A percentile compares a stretch with the other conserved stretches of the same genome.
Conservation (phyloP, 1,284 basidiomycete species). For the Afroboletus lepidellus region DNA sequence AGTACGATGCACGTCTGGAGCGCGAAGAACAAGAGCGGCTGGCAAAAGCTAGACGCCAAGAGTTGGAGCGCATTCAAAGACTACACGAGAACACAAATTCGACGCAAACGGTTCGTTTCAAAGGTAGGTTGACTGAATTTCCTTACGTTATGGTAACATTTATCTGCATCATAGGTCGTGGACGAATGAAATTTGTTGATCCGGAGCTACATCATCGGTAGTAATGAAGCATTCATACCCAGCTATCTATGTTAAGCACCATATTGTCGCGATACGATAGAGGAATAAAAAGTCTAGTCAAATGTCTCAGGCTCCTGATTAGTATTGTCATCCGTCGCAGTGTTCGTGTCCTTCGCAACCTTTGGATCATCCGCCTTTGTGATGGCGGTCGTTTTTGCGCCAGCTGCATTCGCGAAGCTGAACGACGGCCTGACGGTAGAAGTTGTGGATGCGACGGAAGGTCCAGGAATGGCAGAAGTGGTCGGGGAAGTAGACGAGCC, state of each 20-base stretch:
- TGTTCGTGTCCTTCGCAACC: slow-evolving; percentile 16
- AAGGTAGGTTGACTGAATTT: slow-evolving; percentile 41
- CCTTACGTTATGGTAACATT: neutral
- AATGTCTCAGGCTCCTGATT: slow-evolving; percentile 43
- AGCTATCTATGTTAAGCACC: slow-evolving; percentile 2
- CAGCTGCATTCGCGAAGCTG: slow-evolving; percentile 66
- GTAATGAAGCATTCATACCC: slow-evolving; percentile 10
- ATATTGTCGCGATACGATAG: slow-evolving; percentile 10
- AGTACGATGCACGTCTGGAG: slow-evolving; percentile 70
- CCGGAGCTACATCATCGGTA: slow-evolving; percentile 45
- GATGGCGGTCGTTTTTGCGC: slow-evolving; percentile 39
- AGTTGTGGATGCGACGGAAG: slow-evolving; percentile 28
- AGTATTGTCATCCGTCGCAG: slow-evolving; percentile 20
- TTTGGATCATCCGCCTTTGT: slow-evolving; percentile 30
- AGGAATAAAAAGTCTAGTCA: slow-evolving; percentile 27
- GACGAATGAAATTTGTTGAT: slow-evolving; percentile 67
- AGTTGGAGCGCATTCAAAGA: slow-evolving; percentile 51
- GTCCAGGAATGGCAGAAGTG: slow-evolving; percentile 30
- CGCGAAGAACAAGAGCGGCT: slow-evolving; percentile 65
- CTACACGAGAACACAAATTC: slow-evolving; percentile 37
- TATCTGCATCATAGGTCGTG: slow-evolving; percentile 43
- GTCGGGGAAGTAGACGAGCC: slow-evolving; percentile 34
- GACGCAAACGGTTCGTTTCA: slow-evolving; percentile 55
- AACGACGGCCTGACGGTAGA: slow-evolving; percentile 58
- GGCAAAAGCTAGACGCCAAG: slow-evolving; percentile 44